Evolutionary conservation across 495 filamentous ascomycete species (phyloP).

Genomic region (Aspergillus nidulans): DNA sequence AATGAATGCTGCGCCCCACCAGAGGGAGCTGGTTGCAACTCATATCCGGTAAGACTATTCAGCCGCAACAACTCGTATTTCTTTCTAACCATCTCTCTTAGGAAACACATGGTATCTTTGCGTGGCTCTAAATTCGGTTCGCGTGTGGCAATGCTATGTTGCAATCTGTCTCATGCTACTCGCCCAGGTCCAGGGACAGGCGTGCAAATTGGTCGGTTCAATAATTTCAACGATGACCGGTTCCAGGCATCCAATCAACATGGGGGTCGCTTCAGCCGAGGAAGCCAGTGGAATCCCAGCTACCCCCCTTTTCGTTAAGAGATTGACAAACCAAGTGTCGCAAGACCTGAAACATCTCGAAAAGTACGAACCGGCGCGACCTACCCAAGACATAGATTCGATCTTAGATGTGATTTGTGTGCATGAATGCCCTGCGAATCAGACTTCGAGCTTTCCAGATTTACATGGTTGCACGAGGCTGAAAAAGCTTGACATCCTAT

Average conservation of each 20-base stretch:
- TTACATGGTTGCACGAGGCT: constrained; percentile 2
- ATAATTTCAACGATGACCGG: constrained; percentile 51
- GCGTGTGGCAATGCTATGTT: constrained; percentile 97
- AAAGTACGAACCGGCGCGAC: constrained; percentile 1
- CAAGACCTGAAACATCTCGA: not conserved
- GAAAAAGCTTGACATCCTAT: constrained; percentile 5
- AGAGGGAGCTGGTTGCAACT: constrained; percentile 85
- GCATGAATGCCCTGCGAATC: constrained; percentile 8
- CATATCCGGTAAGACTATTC: constrained; percentile 65
- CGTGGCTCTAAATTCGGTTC: constrained; percentile 98
- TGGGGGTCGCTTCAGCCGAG: constrained; percentile 32
- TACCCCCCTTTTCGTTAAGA: constrained; percentile 38
- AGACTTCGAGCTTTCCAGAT: constrained; percentile 10
- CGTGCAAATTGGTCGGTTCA: constrained; percentile 53
- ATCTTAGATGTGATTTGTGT: constrained; percentile 17
- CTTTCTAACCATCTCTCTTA: constrained; percentile 19
- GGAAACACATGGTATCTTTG: constrained; percentile 98
- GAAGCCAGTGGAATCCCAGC: constrained; percentile 34
- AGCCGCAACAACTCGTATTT: not conserved
- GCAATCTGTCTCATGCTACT: constrained; percentile 81
- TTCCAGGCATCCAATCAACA: constrained; percentile 26
- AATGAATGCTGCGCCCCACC: constrained; percentile 76
- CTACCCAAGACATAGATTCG: constrained; percentile 6
- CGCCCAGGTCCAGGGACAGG: constrained; percentile 79
- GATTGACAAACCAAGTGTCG: not conserved